Conservation (phyloP, 2,329 filamentous ascomycete species). For the Teratosphaeria viscida region DNA sequence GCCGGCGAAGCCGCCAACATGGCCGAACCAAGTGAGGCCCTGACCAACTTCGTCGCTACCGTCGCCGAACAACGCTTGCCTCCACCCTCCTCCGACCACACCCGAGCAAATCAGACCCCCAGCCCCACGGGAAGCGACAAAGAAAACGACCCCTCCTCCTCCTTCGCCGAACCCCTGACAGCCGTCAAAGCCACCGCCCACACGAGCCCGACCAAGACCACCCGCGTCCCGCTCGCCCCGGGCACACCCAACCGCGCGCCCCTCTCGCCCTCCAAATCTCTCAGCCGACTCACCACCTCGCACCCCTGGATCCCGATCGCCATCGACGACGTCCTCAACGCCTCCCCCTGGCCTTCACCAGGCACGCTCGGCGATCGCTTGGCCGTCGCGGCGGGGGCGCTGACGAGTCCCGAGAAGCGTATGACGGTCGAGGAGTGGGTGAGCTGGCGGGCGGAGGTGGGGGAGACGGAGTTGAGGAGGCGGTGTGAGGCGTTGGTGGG, state of each 20-base stretch:
- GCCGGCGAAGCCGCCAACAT: slow-evolving; percentile 7
- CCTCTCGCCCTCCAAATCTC: slow-evolving; percentile 24
- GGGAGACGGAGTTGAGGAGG: slow-evolving; percentile 65
- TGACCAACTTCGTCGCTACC: slow-evolving; percentile 5
- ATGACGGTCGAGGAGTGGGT: slow-evolving; percentile 98
- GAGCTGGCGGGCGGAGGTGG: slow-evolving; percentile 64
- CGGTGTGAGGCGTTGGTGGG: slow-evolving; percentile 78
- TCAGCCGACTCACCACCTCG: slow-evolving; percentile 39
- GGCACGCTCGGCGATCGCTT: slow-evolving; percentile 16
- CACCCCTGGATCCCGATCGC: slow-evolving; percentile 63
- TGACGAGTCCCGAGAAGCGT: slow-evolving; percentile 67
- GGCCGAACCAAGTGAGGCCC: slow-evolving; percentile 3
- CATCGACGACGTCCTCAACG: slow-evolving; percentile 58
- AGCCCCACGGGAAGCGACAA: slow-evolving; percentile 29
- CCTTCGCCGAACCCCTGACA: slow-evolving; percentile 15
- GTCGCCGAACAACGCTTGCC: slow-evolving; percentile 3
- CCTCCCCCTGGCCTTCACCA: slow-evolving; percentile 28
- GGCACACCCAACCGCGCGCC: slow-evolving; percentile 26
- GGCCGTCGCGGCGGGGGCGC: slow-evolving; percentile 42
- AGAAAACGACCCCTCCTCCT: slow-evolving; percentile 25
- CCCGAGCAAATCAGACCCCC: slow-evolving; percentile 5
- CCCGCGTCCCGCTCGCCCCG: slow-evolving; percentile 33
- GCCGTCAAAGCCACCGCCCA: slow-evolving; percentile 20
- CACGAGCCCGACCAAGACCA: slow-evolving; percentile 23
- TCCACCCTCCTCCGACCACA: not conserved